These are phyloP conservation scores for Ogataea chonburiensis DNA, from an alignment of 805 yeast genomes.

Conservation along the genomic window DNA sequence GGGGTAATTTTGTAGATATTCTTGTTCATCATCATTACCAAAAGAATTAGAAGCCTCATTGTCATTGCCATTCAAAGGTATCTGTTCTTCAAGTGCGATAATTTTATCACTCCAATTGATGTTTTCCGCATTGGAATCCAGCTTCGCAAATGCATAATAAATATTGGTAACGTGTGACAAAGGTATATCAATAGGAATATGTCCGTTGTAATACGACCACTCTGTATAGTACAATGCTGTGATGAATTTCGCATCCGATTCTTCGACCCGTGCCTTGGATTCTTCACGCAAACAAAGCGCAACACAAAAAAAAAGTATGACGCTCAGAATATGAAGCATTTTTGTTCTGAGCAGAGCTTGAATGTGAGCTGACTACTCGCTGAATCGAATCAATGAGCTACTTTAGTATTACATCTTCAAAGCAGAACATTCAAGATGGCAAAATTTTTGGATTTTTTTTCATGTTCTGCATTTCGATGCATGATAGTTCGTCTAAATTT, in stretches of 20 bases:
- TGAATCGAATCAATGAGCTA: too few species aligned
- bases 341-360: too few species aligned
- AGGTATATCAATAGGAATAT: conserved; percentile 63
- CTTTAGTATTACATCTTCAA: too few species aligned
- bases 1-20: not conserved
- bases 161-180: conserved; percentile 57
- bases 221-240: conserved; percentile 46
- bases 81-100: conserved; percentile 52
- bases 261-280: too few species aligned
- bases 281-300: too few species aligned
- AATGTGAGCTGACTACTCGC: too few species aligned
- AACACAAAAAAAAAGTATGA: too few species aligned
- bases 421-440: too few species aligned
- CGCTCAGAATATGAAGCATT: too few species aligned
- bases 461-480: too few species aligned
- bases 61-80: conserved; percentile 15
- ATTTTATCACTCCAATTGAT: conserved; percentile 63
- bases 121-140: conserved; percentile 42
- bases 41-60: not conserved
- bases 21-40: not conserved
- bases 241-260: conserved; percentile 2
- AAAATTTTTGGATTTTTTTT: too few species aligned
- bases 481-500: too few species aligned
- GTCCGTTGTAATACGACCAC: conserved; percentile 70
- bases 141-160: conserved; percentile 72